Conservation (phyloP, 2,329 filamentous ascomycete genomes). For the Sporothrix protearum region DNA sequence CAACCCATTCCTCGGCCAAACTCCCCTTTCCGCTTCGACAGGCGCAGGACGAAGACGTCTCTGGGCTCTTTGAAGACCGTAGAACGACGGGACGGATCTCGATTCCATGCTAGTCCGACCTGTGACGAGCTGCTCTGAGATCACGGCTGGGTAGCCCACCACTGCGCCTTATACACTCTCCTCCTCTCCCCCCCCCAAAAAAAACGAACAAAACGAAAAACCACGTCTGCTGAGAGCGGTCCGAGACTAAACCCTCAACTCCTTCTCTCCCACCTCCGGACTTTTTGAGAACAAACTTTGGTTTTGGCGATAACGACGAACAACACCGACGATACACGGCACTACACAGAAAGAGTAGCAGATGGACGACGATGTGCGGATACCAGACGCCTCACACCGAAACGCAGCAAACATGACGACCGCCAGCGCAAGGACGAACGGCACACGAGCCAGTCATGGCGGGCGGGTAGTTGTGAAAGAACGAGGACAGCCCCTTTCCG, state of each 20-base stretch:
- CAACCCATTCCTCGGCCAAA: neutral
- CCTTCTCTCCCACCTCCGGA: neutral
- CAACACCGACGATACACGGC: neutral
- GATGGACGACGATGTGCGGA: constrained; percentile 31
- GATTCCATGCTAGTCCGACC: neutral
- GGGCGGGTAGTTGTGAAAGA: constrained; percentile 38
- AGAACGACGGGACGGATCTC: neutral
- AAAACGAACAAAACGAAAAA: neutral
- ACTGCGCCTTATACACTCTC: no score
- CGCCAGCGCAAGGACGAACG: constrained; percentile 21
- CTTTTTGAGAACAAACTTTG: neutral
- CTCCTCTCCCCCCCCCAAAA: neutral
- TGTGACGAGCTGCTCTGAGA: neutral
- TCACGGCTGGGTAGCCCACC: neutral
- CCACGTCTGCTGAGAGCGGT: constrained; percentile 6
- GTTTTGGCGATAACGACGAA: neutral
- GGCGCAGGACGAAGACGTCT: neutral
- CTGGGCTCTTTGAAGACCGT: neutral
- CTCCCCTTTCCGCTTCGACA: neutral
- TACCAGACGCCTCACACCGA: constrained; percentile 27
- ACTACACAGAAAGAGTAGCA: neutral
- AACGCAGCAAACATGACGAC: constrained; percentile 38
- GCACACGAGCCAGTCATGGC: constrained; percentile 34
- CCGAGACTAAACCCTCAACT: neutral
- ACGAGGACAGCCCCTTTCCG: constrained; percentile 38